Evolutionary conservation across 805 yeast genomes (phyloP).

Genomic region (Spathaspora boniae): DNA sequence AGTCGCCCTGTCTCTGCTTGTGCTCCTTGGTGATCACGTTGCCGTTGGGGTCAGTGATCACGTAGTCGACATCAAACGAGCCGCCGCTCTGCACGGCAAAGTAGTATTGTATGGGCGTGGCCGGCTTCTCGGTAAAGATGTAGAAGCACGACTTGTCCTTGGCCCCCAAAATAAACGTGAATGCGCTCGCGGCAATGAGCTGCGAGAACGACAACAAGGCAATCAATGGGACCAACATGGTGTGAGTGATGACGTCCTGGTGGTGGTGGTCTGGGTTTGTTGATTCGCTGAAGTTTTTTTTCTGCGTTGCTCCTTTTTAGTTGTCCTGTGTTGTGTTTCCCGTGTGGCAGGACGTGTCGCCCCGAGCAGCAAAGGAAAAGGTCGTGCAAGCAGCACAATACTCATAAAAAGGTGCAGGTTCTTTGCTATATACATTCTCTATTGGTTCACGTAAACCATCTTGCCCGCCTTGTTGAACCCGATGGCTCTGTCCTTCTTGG

Average conservation of each 20-base stretch:
- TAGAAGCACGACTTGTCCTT: conserved; percentile 72
- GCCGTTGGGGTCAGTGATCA: conserved; percentile 55
- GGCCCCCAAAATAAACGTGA: conserved; percentile 74
- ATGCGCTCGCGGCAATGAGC: conserved; percentile 48
- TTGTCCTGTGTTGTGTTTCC: too few relatives aligned
- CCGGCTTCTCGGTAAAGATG: conserved; percentile 57
- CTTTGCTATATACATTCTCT: conserved; percentile 3
- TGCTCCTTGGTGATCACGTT: conserved; percentile 49
- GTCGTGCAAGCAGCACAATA: too few relatives aligned
- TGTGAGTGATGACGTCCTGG: too few relatives aligned
- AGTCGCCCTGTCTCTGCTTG: conserved; percentile 77
- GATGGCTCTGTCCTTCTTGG: conserved; percentile 74
- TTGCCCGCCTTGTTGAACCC: conserved; percentile 69
- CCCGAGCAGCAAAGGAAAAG: too few relatives aligned
- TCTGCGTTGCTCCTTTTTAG: too few relatives aligned
- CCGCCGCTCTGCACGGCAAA: conserved; percentile 86
- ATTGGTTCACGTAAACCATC: conserved; percentile 34
- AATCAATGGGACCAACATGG: too few relatives aligned
- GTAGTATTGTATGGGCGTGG: conserved; percentile 65
- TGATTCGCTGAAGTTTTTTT: too few relatives aligned
- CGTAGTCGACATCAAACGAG: conserved; percentile 74
- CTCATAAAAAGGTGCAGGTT: too few relatives aligned
- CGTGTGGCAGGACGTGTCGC: too few relatives aligned
- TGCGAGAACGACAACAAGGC: conserved; percentile 19
- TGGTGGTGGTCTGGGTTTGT: too few relatives aligned